A percentile compares a stretch with the other conserved stretches of the same genome.
phyloP scores from a whole-genome alignment of 176 grass and related monocot genomes.

The Oryza officinalis region DNA sequence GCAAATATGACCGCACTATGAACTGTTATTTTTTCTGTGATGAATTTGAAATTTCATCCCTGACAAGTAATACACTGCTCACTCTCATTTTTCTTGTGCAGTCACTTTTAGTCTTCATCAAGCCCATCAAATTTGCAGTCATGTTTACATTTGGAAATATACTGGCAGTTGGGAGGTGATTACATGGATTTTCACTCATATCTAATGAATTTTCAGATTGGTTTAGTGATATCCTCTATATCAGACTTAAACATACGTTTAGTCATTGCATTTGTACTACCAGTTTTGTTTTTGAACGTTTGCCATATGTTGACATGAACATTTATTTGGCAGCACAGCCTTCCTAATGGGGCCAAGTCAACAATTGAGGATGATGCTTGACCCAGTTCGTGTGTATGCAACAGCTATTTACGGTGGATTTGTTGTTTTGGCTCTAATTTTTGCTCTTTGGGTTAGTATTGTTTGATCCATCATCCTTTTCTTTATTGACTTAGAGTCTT shows the following conservation, averaged over 20 bases:
- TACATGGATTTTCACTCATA: slow-evolving; percentile 9
- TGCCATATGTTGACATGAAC: slow-evolving; percentile 43
- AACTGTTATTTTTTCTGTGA: not conserved
- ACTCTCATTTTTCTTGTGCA: slow-evolving; percentile 44
- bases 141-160: slow-evolving; percentile 93
- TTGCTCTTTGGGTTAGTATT: slow-evolving; percentile 76
- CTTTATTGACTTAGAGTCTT: slow-evolving; percentile 11
- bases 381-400: slow-evolving; percentile 71
- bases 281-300: slow-evolving; percentile 13
- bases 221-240: not conserved
- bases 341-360: slow-evolving; percentile 74
- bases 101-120: slow-evolving; percentile 71
- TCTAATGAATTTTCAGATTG: not conserved
- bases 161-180: slow-evolving; percentile 85
- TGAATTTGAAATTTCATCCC: not conserved
- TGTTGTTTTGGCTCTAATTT: slow-evolving; percentile 79
- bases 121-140: slow-evolving; percentile 83
- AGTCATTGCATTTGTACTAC: not conserved
- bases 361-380: slow-evolving; percentile 91
- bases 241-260: not conserved
- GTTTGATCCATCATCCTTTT: not conserved
- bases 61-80: not conserved
- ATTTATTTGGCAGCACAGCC: slow-evolving; percentile 77
- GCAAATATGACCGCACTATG: not conserved
- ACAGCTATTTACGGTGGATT: slow-evolving; percentile 74